A percentile compares a stretch with the other conserved stretches of the same genome.
Evolutionary conservation across 257 asterid genomes (phyloP).

Genomic region (Jasminum sambac): DNA sequence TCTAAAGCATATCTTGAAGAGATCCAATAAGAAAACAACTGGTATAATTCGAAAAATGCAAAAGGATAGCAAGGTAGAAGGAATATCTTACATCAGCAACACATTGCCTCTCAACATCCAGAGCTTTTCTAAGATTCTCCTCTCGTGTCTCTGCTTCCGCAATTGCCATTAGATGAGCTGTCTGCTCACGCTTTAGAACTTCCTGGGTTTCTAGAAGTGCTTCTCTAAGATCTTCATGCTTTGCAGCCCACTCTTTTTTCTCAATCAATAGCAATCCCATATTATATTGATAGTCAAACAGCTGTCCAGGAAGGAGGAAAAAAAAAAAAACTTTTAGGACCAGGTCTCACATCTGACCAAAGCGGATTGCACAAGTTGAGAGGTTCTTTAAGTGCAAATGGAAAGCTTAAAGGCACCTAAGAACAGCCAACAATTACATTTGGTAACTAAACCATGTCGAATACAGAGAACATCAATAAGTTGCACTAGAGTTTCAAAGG

Average conservation of each 20-base stretch:
- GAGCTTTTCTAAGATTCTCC: conserved; percentile 62
- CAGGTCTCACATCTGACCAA: not conserved
- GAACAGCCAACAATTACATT: too few species aligned
- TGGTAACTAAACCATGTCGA: not conserved
- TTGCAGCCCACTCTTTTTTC: conserved; percentile 80
- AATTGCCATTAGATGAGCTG: conserved; percentile 61
- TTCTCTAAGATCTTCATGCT: conserved; percentile 58
- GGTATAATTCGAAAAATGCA: not conserved
- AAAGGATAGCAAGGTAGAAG: not conserved
- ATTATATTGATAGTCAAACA: conserved; percentile 74
- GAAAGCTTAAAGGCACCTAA: not conserved
- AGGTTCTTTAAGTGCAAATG: not conserved
- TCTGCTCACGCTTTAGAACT: conserved; percentile 74
- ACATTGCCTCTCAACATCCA: conserved; percentile 64
- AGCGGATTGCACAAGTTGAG: not conserved
- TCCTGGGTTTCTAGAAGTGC: conserved; percentile 64
- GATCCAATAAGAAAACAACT: conserved; percentile 2
- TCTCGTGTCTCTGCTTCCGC: conserved; percentile 80
- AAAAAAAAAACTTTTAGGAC: not conserved
- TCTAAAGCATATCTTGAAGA: not conserved
- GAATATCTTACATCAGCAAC: conserved; percentile 59
- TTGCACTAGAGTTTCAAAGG: too few species aligned
- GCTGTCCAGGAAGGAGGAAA: conserved; percentile 53
- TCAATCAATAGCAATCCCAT: conserved; percentile 90
- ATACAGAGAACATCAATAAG: not conserved